Evolutionary conservation across 352 stramenopile species (phyloP), one percentile per base, ranked within the genome.

Genomic region (Pythium rishiriense): DNA sequence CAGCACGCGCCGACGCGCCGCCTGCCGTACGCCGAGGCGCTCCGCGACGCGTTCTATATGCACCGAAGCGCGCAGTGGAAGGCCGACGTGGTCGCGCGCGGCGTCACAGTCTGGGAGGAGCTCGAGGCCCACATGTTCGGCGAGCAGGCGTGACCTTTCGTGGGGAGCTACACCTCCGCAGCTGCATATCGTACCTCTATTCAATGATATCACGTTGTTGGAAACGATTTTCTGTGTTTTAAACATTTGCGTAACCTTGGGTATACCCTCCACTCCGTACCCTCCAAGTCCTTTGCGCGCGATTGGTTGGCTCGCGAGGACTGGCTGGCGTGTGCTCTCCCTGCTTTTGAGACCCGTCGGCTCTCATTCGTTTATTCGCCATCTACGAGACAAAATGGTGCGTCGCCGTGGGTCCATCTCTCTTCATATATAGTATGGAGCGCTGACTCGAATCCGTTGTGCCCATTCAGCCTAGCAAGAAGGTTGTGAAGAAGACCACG

Each of bases 311-410:
- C 58, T 52, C 22, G 31, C 15, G 41, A 47, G 41, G 50, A 56
- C n/a, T 57, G 50, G 50, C 31, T 46, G 50, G 29, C 12, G 50
- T n/a, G 26, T 15, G 14, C 31, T 47, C 37, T 17, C 45, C 14
- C 7, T 15, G 37, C 12, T 22, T 22, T n/a, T 33, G 19, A 24
- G n/a, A 6, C 33, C 35, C 12, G 28, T 9, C 17, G 49, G n/a
- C 22, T 26, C 26, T 26, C 58, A 91, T 83, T 91, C 76, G 79
- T 89, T 89, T 90, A 91, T 90, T 91, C 80, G 81, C 83, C 83
- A 90, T 88, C 75, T 85, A 83, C 83, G 79, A 90, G 52, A 33
- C 71, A 88, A 75, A 66, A 88, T 89, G 70, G 70, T 79, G 68
- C 57, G 35, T 33, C 41, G 19, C n/a, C n/a, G n/a, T n/a, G n/a